Base-by-base conservation (phyloP, 495 filamentous ascomycete species). In the Tuber borchii region DNA sequence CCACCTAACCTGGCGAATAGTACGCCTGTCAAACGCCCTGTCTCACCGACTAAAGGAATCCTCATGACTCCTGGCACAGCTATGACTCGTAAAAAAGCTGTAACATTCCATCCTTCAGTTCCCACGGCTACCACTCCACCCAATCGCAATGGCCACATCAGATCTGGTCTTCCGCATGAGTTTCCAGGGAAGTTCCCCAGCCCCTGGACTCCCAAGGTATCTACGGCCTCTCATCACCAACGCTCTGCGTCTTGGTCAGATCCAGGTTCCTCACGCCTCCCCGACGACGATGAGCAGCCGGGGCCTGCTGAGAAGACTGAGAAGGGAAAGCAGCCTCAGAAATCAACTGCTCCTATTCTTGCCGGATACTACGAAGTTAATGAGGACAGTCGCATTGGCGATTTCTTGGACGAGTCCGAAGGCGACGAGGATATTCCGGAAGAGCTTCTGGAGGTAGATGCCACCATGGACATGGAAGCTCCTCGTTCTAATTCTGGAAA, bases 21-120 rank as follows among this genome's bases (percentile, higher is more conserved):
- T 78, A 71, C 79, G 81, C 69, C 87, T 84, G 39, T 44, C 68
- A 65, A 34, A 17, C 79, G 83, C 8, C 76, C 87, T 70, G 82
- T 84, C 19, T 92, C 90, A n/a, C 90, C 91, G 1, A 88, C 90
- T 5, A 92, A 92, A 82, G 90, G 91, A 73, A 99, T 99, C 71
- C 88, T 99, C 10, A 85, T 97, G 74, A 97, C 96, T 0, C 96
- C 96, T 2, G 94, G 95, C 0, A 94, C 93, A 3, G 92, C 87
- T 17, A 88, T 90, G 73, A 89, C 91, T 72, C 89, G 92, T 65
- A 97, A 98, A 82, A 95, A 83, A 45, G 81, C 93, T 8, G 95
- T 99, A 31, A 94, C 95, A 0, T 99, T 98, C 83, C 86, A 83
- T 73, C 73, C 76, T n/a, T 75, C 82, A 20, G 81, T 84, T 76